A percentile compares a stretch with the other conserved stretches of the same genome.
These are phyloP conservation scores for Ustilago tritici DNA, from an alignment of 1,284 basidiomycete species.

Conservation along the genomic window DNA sequence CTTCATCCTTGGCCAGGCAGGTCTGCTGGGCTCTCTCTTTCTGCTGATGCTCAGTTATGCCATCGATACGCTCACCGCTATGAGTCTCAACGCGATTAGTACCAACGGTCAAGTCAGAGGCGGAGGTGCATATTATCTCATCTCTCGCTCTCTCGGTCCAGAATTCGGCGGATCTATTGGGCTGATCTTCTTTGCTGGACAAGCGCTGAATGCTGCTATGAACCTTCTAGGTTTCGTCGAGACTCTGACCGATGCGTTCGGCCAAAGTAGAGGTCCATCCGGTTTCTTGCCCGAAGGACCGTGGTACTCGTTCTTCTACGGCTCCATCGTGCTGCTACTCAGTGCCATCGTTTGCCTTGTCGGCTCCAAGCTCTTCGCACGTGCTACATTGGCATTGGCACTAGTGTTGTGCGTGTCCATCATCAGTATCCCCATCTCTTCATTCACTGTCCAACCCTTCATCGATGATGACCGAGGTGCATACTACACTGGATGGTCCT, in stretches of 20 bases:
- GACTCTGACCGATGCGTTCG: constrained; percentile 65
- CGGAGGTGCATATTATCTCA: constrained; percentile 69
- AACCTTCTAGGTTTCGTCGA: constrained; percentile 69
- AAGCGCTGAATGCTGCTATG: constrained; percentile 68
- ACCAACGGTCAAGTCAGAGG: constrained; percentile 69
- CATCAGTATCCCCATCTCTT: constrained; percentile 64
- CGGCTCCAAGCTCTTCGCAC: constrained; percentile 64
- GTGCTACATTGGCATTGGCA: constrained; percentile 65
- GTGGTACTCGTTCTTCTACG: constrained; percentile 66
- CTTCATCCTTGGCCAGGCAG: constrained; percentile 68
- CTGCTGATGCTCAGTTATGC: constrained; percentile 63
- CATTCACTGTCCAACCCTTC: constrained; percentile 61
- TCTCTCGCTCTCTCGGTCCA: constrained; percentile 67
- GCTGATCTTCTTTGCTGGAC: constrained; percentile 67
- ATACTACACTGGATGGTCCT: constrained; percentile 67
- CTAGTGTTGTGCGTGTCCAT: constrained; percentile 62
- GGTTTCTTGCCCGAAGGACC: constrained; percentile 66
- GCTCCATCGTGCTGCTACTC: constrained; percentile 60
- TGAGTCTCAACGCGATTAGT: constrained; percentile 67
- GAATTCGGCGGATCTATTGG: constrained; percentile 69
- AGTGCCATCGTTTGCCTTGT: constrained; percentile 66
- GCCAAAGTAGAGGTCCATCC: constrained; percentile 47
- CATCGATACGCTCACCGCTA: constrained; percentile 66
- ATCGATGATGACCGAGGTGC: constrained; percentile 62
- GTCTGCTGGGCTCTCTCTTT: constrained; percentile 63